Evolutionary conservation across 352 stramenopile genomes (phyloP).

Genomic region (Hyaloperonospora brassicae): DNA sequence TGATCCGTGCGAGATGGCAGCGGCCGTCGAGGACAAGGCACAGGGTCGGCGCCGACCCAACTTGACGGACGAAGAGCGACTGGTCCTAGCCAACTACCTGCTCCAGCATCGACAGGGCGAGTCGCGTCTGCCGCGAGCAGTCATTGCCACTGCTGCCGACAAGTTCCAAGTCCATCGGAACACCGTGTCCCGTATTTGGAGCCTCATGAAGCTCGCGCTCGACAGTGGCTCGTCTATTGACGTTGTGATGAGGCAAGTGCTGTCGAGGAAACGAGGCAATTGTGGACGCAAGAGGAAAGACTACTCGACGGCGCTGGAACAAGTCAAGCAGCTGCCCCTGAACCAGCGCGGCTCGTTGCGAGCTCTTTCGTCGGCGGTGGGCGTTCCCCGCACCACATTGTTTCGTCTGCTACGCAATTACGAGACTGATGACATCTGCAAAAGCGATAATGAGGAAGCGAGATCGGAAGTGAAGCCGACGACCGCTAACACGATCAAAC

Average conservation of each 20-base stretch:
- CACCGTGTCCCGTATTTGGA: conserved; percentile 37
- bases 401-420: conserved; percentile 31
- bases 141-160: conserved; percentile 28
- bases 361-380: conserved; percentile 30
- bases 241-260: conserved; percentile 29
- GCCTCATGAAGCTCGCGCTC: conserved; percentile 27
- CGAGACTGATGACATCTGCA: conserved; percentile 1
- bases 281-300: conserved; percentile 39
- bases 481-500: conserved; percentile 28
- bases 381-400: conserved; percentile 32
- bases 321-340: conserved; percentile 30
- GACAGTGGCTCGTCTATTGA: conserved; percentile 14
- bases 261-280: conserved; percentile 35
- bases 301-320: conserved; percentile 29
- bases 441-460: conserved; percentile 6
- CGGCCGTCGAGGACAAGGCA: conserved; percentile 1
- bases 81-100: conserved; percentile 32
- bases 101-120: conserved; percentile 29
- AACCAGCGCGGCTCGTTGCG: conserved; percentile 30
- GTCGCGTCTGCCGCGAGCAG: conserved; percentile 23
- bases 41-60: conserved; percentile 24
- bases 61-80: conserved; percentile 31
- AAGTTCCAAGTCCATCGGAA: conserved; percentile 38
- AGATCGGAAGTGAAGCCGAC: conserved; percentile 12
- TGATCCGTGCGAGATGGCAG: not conserved